Conservation (phyloP, 2,329 filamentous ascomycete species). For the Aspergillus sp. region DNA sequence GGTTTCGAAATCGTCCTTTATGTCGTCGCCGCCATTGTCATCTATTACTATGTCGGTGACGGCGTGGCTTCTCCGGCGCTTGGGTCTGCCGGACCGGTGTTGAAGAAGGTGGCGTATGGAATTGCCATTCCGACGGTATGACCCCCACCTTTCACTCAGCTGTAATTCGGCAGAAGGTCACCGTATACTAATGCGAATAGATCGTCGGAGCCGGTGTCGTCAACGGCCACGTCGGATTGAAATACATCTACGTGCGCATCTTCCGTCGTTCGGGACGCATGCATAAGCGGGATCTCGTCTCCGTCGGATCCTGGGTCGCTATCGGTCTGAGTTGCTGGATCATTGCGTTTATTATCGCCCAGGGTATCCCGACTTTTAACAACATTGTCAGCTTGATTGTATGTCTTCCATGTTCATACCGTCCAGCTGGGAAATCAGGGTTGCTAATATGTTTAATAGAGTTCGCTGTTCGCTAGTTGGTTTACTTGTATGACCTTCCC, state of each 20-base stretch:
- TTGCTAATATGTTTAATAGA: slow-evolving; percentile 27
- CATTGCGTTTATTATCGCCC: slow-evolving; percentile 65
- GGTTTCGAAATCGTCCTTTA: slow-evolving; percentile 61
- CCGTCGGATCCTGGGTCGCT: slow-evolving; percentile 58
- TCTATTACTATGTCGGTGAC: slow-evolving; percentile 66
- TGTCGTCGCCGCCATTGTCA: slow-evolving; percentile 64
- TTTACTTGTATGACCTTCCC: slow-evolving; percentile 49
- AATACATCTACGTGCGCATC: slow-evolving; percentile 64
- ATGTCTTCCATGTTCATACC: slow-evolving; percentile 5
- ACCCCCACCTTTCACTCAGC: no score
- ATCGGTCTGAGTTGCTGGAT: slow-evolving; percentile 59
- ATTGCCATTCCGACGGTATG: slow-evolving; percentile 62
- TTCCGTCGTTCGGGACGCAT: slow-evolving; percentile 60
- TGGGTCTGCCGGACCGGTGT: slow-evolving; percentile 55
- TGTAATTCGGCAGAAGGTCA: background rate
- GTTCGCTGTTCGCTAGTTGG: slow-evolving; percentile 63
- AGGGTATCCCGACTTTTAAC: slow-evolving; percentile 68
- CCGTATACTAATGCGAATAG: slow-evolving; percentile 11
- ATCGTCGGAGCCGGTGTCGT: slow-evolving; percentile 71
- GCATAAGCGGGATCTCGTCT: slow-evolving; percentile 48
- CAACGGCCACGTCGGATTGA: slow-evolving; percentile 64
- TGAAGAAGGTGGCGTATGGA: slow-evolving; percentile 66
- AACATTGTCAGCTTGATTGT: slow-evolving; percentile 62
- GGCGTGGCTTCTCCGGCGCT: slow-evolving; percentile 65
- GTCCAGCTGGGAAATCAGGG: background rate